phyloP scores from a whole-genome alignment of 805 yeast species.

The Lipomyces yamanashiensis region DNA sequence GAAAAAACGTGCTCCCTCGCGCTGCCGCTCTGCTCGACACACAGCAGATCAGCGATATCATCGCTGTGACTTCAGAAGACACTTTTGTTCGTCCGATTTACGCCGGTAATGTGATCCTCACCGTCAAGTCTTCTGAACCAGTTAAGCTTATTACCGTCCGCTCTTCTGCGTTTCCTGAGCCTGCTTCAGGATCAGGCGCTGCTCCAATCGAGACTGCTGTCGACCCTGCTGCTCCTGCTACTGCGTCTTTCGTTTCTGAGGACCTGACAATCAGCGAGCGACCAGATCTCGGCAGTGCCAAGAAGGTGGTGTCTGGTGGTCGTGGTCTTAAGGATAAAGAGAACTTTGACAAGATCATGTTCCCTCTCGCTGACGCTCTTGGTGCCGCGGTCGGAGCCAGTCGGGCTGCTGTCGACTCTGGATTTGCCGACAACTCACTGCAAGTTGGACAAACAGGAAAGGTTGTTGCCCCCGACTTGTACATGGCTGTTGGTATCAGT shows the following conservation, averaged over 20 bases:
- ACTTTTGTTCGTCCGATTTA: constrained; percentile 92
- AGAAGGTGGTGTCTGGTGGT: constrained; percentile 86
- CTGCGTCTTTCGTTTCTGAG: constrained; percentile 72
- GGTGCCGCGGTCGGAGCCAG: constrained; percentile 97
- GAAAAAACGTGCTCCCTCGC: constrained; percentile 85
- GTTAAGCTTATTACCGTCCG: constrained; percentile 77
- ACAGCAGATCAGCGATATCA: constrained; percentile 87
- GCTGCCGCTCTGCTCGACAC: constrained; percentile 81
- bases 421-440: constrained; percentile 91
- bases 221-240: constrained; percentile 46
- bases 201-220: constrained; percentile 55
- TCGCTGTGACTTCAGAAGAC: constrained; percentile 63
- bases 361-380: constrained; percentile 81
- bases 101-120: constrained; percentile 91
- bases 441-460: constrained; percentile 99
- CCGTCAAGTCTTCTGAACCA: constrained; percentile 72
- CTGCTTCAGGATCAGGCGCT: constrained; percentile 48
- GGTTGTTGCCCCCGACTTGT: constrained; percentile 94
- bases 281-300: constrained; percentile 88
- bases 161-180: constrained; percentile 72
- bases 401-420: constrained; percentile 97
- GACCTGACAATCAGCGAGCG: constrained; percentile 76
- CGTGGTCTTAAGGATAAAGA: constrained; percentile 91
- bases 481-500: constrained; percentile 90
- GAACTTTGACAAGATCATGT: constrained; percentile 73